phyloP scores from a whole-genome alignment of 106 monocot species.

The Apostasia shenzhenica region DNA sequence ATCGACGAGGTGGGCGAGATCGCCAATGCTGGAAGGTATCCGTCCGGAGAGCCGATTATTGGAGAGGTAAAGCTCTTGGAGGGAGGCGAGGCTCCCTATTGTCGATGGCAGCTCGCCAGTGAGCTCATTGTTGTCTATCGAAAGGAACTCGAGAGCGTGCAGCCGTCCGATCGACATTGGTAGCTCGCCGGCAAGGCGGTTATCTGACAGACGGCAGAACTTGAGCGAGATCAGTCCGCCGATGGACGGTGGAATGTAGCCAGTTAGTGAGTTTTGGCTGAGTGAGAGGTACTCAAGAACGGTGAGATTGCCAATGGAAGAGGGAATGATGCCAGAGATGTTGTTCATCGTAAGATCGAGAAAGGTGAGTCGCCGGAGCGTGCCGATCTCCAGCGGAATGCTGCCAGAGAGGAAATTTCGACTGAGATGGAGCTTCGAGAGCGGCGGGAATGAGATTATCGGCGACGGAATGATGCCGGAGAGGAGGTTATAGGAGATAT shows the following conservation, averaged over 20 bases:
- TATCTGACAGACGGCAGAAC: conserved; percentile 17
- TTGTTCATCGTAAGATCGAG: conserved; percentile 29
- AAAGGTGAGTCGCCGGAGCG: conserved; percentile 19
- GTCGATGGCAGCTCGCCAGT: conserved; percentile 18
- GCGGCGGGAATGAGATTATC: conserved; percentile 7
- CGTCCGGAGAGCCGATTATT: conserved; percentile 22
- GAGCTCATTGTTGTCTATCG: conserved; percentile 18
- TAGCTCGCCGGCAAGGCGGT: conserved; percentile 15
- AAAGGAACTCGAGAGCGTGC: conserved; percentile 7
- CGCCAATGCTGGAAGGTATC: conserved; percentile 23
- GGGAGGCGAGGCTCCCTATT: conserved; percentile 14
- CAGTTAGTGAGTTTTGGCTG: conserved; percentile 11
- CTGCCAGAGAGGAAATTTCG: conserved; percentile 13
- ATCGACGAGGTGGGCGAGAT: conserved; percentile 7
- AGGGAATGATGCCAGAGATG: conserved; percentile 26
- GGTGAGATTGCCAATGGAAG: conserved; percentile 24
- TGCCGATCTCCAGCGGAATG: conserved; percentile 25
- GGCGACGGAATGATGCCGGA: conserved; percentile 18
- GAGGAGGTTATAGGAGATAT: conserved; percentile 15
- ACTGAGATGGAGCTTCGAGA: conserved; percentile 13
- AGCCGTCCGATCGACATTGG: conserved; percentile 22
- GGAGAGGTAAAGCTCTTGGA: conserved; percentile 12
- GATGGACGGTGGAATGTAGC: conserved; percentile 25
- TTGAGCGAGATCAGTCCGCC: conserved; percentile 23
- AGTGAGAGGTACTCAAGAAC: conserved; percentile 19